A percentile compares a stretch with the other conserved stretches of the same genome.
Conservation (phyloP, 1,284 basidiomycete species). For the Tranzscheliella williamsii region DNA sequence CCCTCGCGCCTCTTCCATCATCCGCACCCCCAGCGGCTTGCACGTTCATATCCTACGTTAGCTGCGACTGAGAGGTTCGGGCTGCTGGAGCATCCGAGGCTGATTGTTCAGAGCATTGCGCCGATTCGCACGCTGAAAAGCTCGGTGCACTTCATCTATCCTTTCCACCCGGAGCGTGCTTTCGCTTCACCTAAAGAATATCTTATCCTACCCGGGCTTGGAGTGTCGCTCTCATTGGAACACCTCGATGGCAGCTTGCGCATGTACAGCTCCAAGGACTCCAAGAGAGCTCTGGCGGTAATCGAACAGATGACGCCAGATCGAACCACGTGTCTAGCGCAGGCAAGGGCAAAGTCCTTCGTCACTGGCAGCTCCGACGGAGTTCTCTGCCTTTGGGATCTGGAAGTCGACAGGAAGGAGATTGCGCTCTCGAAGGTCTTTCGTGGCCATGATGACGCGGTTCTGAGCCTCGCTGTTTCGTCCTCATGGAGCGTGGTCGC, state of each 20-base stretch:
- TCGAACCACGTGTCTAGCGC: conserved; percentile 66
- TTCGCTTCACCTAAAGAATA: conserved; percentile 70
- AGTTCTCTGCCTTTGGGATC: conserved; percentile 37
- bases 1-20: conserved; percentile 72
- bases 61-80: conserved; percentile 65
- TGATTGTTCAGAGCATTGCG: conserved; percentile 55
- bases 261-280: conserved; percentile 59
- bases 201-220: conserved; percentile 68
- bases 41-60: conserved; percentile 5
- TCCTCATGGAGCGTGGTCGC: conserved; percentile 80
- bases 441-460: conserved; percentile 71
- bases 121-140: conserved; percentile 55
- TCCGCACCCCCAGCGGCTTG: conserved; percentile 76
- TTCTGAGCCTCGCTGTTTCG: conserved; percentile 75
- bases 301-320: conserved; percentile 41
- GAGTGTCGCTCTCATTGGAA: conserved; percentile 72
- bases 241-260: conserved; percentile 66
- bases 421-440: conserved; percentile 65
- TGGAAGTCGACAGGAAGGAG: conserved; percentile 25
- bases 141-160: conserved; percentile 66
- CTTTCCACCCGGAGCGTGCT: conserved; percentile 69
- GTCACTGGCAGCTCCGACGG: conserved; percentile 70
- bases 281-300: conserved; percentile 69
- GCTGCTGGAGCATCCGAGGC: conserved; percentile 72
- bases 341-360: conserved; percentile 73